Conservation (phyloP, 495 filamentous ascomycete species). For the Xylaria telfairii region DNA sequence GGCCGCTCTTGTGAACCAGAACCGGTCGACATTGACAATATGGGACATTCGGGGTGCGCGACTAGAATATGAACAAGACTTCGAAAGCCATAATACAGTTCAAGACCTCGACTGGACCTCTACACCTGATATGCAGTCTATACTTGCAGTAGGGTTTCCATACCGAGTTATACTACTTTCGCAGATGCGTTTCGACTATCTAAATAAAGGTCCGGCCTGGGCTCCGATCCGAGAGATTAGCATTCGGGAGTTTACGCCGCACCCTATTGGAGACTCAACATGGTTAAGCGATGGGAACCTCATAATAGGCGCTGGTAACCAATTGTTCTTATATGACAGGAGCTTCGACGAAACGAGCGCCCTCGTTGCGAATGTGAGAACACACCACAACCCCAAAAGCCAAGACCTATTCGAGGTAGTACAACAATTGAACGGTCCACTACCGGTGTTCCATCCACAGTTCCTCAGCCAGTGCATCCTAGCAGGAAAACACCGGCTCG, state of each 20-base stretch:
- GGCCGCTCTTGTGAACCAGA: slow-evolving; percentile 78
- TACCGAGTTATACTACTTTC: slow-evolving; percentile 84
- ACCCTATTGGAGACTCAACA: slow-evolving; percentile 90
- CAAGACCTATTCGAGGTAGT: slow-evolving; percentile 82
- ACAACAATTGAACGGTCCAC: slow-evolving; percentile 79
- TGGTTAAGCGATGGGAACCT: slow-evolving; percentile 87
- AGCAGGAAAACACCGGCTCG: slow-evolving; percentile 74
- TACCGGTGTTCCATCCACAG: slow-evolving; percentile 93
- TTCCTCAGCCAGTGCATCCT: slow-evolving; percentile 89
- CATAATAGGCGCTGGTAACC: slow-evolving; percentile 88
- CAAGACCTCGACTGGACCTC: slow-evolving; percentile 94
- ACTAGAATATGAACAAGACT: slow-evolving; percentile 80
- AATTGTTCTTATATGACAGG: slow-evolving; percentile 87
- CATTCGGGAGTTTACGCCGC: slow-evolving; percentile 82
- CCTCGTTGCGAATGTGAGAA: slow-evolving; percentile 67
- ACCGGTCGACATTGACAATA: slow-evolving; percentile 80
- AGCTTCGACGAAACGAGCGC: slow-evolving; percentile 68
- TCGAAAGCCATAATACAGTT: slow-evolving; percentile 74
- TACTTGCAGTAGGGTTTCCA: slow-evolving; percentile 89
- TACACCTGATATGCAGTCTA: slow-evolving; percentile 88
- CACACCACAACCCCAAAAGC: slow-evolving; percentile 49
- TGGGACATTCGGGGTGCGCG: slow-evolving; percentile 87
- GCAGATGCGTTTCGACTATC: slow-evolving; percentile 92
- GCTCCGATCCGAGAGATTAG: slow-evolving; percentile 80
- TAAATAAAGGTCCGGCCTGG: slow-evolving; percentile 91